A percentile compares a stretch with the other conserved stretches of the same genome.
These are phyloP conservation scores for Didymella segeticola DNA, from an alignment of 2,329 filamentous ascomycete species.

Conservation along the genomic window DNA sequence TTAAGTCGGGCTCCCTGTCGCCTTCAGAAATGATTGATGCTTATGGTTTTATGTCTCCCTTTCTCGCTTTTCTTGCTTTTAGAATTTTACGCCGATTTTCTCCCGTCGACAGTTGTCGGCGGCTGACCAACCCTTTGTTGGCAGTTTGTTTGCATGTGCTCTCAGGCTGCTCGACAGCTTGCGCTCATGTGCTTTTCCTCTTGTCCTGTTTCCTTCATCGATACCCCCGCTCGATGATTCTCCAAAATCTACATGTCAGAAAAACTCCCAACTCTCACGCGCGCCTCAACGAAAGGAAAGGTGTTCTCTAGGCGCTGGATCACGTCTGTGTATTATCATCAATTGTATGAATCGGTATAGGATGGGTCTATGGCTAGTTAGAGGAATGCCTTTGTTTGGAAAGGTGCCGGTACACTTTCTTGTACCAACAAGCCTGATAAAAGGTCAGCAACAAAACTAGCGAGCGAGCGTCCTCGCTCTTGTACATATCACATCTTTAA, in stretches of 20 bases:
- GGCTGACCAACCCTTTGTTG: slow-evolving; percentile 16
- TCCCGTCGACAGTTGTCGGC: slow-evolving; percentile 14
- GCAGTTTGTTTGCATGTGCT: slow-evolving; percentile 12
- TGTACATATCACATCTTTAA: slow-evolving; percentile 39
- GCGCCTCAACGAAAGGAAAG: slow-evolving; percentile 23
- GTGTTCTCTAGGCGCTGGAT: slow-evolving; percentile 35
- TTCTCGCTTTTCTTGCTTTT: slow-evolving; percentile 15
- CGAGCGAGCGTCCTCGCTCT: slow-evolving; percentile 14
- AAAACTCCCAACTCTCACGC: slow-evolving; percentile 37
- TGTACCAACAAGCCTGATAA: slow-evolving; percentile 23
- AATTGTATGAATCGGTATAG: slow-evolving; percentile 33
- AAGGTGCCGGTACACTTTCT: slow-evolving; percentile 31
- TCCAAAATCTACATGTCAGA: slow-evolving; percentile 29
- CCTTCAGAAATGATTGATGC: slow-evolving; percentile 33
- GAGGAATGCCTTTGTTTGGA: slow-evolving; percentile 23
- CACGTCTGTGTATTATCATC: slow-evolving; percentile 41
- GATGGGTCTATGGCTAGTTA: slow-evolving; percentile 20
- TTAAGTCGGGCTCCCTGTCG: slow-evolving; percentile 34
- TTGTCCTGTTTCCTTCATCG: slow-evolving; percentile 21
- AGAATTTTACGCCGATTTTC: slow-evolving; percentile 16
- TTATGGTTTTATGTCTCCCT: slow-evolving; percentile 16
- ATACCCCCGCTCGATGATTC: slow-evolving; percentile 18
- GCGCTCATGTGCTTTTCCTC: slow-evolving; percentile 13
- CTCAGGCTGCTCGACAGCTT: slow-evolving; percentile 10
- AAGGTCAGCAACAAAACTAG: slow-evolving; percentile 24